Base-by-base conservation (phyloP, 2,329 filamentous ascomycete species). In the Colletotrichum scovillei region DNA sequence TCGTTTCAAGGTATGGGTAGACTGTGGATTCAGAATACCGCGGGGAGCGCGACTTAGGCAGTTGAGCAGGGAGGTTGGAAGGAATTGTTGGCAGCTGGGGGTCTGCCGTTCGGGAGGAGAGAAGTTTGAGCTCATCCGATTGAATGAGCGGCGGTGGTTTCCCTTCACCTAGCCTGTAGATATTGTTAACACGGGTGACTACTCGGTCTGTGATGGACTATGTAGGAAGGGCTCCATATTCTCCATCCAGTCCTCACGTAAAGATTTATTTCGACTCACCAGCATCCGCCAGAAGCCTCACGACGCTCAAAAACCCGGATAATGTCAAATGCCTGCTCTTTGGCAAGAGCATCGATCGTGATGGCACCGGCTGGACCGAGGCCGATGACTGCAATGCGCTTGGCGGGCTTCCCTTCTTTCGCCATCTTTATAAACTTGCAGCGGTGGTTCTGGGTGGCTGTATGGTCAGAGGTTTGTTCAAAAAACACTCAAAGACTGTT, bases 261-360 rank as follows among this genome's bases (percentile, higher is more conserved):
- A 12, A 35, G 4, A 35, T 35, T 4, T 1, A 35, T 12, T 14
- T 19, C 6, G 5, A 58, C 85, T 78, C 78, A 91, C 90, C 90
- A 92, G 67, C 88, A 91, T 28, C 91, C 91, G 64, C 90, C 91
- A 1, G 89, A 83, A 12, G 83, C 85, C 73, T 90, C 88, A 57
- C 89, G 86, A n/a, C 90, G 82, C 77, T 92, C 91, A 77, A 92
- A 92, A 0, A 92, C 88, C 6, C 88, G 85, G 63, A 92, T 89
- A 0, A 83, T 79, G 65, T 91, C 88, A 76, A 92, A 92, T 0
- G 82, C 78, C 72, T 89, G 84, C 78, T 92, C 91, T 77, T 89
- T 85, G 28, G 85, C 86, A 26, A 92, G 80, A 2, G 90, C 90
- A 81, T 92, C 89, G 2, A 91, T 86, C 0, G 89, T 81, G 69